Base-by-base conservation (phyloP, 1,284 basidiomycete species). In the Leccinum angustisporum region DNA sequence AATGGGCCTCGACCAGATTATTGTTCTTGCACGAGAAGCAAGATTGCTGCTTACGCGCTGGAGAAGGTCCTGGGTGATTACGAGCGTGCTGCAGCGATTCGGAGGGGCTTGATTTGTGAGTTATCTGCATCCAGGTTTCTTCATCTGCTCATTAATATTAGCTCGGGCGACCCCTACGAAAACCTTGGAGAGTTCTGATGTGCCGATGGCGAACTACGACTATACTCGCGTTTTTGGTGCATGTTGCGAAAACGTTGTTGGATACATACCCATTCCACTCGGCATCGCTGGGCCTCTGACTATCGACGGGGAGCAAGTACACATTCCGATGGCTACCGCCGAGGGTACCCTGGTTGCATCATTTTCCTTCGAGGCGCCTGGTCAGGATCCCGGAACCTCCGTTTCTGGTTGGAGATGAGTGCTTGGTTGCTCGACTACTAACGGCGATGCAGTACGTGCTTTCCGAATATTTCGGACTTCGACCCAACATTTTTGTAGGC, bases 201-300 rank as follows among this genome's bases (percentile, higher is more conserved):
- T 21, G 21, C 21, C 21, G 21, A 21, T 21, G 21, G 74, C 83
- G 38, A 80, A 90, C 75, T 99, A 97, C 78, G 94, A 98, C 78
- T 99, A 98, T 79, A 88, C 90, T 43, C 87, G 92, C 30, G 95
- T 99, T 57, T 86, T 97, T 67, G 97, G 96, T 63, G 96, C 97
- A 4, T 99, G 97, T 79, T 99, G 97, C 78, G 97, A 99, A 80
- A 99, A 99, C 75, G 97, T 99, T 54, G 87, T 99, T 54, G 97
- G 97, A 25, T 99, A 92, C 77, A 96, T 98, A 78, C 97, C 97
- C 30, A 77, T 99, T 40, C 97, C 97, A 0, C 87, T 99, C 59
- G 97, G 97, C 31, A 33, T 33, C 64, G 97, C 97, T 5, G 97
- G 97, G 5, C 97, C 97, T 2, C 86, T 99, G 55, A 92, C 87